phyloP scores from a whole-genome alignment of 495 filamentous ascomycete species.

The Geopyxis carbonaria region DNA sequence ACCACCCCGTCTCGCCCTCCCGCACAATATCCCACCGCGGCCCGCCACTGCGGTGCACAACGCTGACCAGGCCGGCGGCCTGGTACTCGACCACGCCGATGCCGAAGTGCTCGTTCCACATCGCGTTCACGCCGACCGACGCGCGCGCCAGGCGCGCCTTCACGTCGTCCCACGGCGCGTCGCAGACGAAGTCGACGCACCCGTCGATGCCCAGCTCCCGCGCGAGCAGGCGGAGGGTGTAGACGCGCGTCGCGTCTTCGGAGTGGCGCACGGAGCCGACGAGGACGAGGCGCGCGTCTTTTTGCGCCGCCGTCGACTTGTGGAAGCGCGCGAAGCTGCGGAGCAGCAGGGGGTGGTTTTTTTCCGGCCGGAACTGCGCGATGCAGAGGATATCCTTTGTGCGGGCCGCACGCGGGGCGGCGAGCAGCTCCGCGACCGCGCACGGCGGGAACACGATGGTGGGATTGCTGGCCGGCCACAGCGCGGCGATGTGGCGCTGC shows the following conservation, averaged over 20 bases:
- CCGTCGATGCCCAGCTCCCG: constrained; percentile 78
- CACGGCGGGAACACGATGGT: constrained; percentile 79
- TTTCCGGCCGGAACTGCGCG: constrained; percentile 92
- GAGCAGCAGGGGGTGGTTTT: constrained; percentile 77
- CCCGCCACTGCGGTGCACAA: constrained; percentile 83
- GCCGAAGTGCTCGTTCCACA: constrained; percentile 99
- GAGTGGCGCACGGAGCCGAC: constrained; percentile 75
- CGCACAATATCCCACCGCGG: constrained; percentile 86
- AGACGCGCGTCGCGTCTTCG: constrained; percentile 71
- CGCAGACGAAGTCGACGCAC: constrained; percentile 66
- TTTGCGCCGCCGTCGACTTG: constrained; percentile 12
- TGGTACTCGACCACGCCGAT: constrained; percentile 98
- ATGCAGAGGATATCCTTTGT: constrained; percentile 69
- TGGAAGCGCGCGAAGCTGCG: constrained; percentile 65
- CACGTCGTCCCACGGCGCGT: constrained; percentile 75
- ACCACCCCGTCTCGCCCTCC: constrained; percentile 52
- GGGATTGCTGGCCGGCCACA: constrained; percentile 47
- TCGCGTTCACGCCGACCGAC: constrained; percentile 80
- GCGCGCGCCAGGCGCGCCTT: constrained; percentile 54
- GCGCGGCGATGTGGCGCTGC: constrained; percentile 54
- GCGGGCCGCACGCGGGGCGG: constrained; percentile 50
- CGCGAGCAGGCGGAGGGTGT: constrained; percentile 71
- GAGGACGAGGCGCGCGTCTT: constrained; percentile 52
- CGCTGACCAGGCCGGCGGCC: constrained; percentile 75
- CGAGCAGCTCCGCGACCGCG: constrained; percentile 64